Evolutionary conservation across 441 rosid genomes (phyloP), one percentile per base, ranked within the genome.

Genomic region (Mallotus repandus): DNA sequence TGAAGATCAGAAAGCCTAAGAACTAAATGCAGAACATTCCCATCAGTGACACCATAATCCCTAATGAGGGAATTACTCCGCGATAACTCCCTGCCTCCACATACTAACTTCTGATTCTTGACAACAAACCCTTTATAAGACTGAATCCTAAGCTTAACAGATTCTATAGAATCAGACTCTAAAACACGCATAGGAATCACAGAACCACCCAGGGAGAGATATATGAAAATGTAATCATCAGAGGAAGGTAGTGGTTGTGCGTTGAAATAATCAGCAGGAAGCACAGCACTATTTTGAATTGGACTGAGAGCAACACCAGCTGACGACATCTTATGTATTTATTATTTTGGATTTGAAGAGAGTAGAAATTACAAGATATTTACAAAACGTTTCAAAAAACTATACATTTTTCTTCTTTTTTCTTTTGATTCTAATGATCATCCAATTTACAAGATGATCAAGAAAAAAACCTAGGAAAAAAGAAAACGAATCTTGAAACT

Each of bases 21-120:
- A 60, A 92, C 93, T 81, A 92, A 73, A 81, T 92, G 96, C 64
- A 92, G 81, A n/a, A 90, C 86, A 75, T 92, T 87, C 6, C 97
- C 96, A 65, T 90, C 86, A 13, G 81, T 77, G 8, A 92, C 92
- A 16, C 96, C 94, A 69, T 92, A 92, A 18, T 92, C 94, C 71
- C 90, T 86, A 66, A 92, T 78, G 58, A 85, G 91, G 38, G 96
- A 92, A 76, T 88, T 82, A 70, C 90, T 85, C 76, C 97, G 76
- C 0, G 94, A 82, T 4, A 92, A 76, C 53, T 89, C 97, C 43
- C 94, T 84, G 49, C 97, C 97, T 2, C 86, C 88, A 66, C 91
- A 92, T 32, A 92, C 92, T 66, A 92, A 81, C 68, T 87, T 92
- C 80, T 92, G 97, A 46, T 90, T 90, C 80, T 81, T 89, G 18